Conservation (phyloP, 108 stramenopile genomes). For the Nitzschia inconspicua region DNA sequence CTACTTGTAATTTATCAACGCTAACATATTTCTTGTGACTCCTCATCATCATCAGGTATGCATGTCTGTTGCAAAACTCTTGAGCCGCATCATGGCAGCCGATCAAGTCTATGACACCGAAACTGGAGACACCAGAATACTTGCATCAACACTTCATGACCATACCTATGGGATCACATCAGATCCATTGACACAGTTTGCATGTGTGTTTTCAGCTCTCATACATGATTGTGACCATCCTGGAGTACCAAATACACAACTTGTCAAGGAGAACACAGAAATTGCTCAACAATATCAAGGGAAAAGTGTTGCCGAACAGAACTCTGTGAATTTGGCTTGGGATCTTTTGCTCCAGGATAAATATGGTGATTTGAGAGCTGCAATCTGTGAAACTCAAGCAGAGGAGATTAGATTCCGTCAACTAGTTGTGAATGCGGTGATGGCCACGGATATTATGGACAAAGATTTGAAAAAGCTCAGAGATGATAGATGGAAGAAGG, state of each 20-base stretch:
- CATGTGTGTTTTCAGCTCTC: conserved; percentile 42
- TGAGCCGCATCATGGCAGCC: conserved; percentile 22
- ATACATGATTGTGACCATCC: conserved; percentile 52
- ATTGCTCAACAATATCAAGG: conserved; percentile 21
- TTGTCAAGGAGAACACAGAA: conserved; percentile 24
- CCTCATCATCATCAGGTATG: background rate
- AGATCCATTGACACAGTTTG: conserved; percentile 52
- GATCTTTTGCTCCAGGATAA: conserved; percentile 25
- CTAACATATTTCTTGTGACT: background rate
- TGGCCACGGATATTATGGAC: conserved; percentile 34
- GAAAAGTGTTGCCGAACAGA: conserved; percentile 37
- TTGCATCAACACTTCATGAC: conserved; percentile 22
- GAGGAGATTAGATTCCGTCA: conserved; percentile 29
- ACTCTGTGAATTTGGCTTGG: conserved; percentile 31
- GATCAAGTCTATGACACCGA: background rate
- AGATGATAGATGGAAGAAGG: conserved; percentile 35
- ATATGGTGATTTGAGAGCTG: conserved; percentile 11
- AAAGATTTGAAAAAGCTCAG: conserved; percentile 21
- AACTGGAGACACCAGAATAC: background rate
- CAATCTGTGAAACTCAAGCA: conserved; percentile 18
- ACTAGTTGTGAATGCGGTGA: conserved; percentile 32
- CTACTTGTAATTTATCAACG: background rate
- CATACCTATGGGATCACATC: conserved; percentile 47
- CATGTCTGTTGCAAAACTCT: conserved; percentile 29
- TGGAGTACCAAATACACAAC: conserved; percentile 46